Evolutionary conservation across 768 basidiomycete genomes (phyloP), one percentile per base, ranked within the genome.

Genomic region (Boletus rex-veris): DNA sequence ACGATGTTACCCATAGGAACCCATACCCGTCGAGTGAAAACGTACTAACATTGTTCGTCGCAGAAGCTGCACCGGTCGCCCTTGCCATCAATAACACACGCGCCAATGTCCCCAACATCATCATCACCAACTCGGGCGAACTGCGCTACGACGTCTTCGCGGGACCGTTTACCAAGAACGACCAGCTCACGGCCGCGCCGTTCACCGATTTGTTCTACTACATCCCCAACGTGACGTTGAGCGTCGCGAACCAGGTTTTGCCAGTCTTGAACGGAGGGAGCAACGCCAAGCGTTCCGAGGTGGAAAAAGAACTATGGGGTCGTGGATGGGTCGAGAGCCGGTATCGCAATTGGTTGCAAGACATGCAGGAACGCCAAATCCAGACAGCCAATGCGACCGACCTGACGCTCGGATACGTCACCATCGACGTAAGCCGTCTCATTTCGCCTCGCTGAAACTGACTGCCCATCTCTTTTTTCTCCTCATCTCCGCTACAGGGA

Each of bases 111-210:
- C 83, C 87, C 33, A 83, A 78, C 58, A 73, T 89, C 59, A 80
- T 87, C 66, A 80, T 90, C 53, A 71, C 75, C 48, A 84, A 87
- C 69, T 79, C 85, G 2, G 86, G 80, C 11, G 80, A 76, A 11
- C 74, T 83, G 61, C 82, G 88, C 46, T 90, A 83, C 70, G 79
- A 87, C 59, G 67, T 91, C 47, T 84, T 82, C 63, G 59, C 76
- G 2, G 90, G 90, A 2, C 62, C 81, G 3, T 92, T 93, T 72
- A 86, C 85, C 30, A 83, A 83, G 67, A 88, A 92, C 65, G 90
- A 93, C 67, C 85, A 90, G 60, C 77, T 92, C 42, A 88, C 88
- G 1, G 80, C 81, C 2, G 83, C 81, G 7, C 88, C 91, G 0
- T 93, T 88, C 64, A 67, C 72, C 0, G 82, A 91, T 62, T 54